Base-by-base conservation (phyloP, 2,329 filamentous ascomycete genomes). In the Fusarium sp. region DNA sequence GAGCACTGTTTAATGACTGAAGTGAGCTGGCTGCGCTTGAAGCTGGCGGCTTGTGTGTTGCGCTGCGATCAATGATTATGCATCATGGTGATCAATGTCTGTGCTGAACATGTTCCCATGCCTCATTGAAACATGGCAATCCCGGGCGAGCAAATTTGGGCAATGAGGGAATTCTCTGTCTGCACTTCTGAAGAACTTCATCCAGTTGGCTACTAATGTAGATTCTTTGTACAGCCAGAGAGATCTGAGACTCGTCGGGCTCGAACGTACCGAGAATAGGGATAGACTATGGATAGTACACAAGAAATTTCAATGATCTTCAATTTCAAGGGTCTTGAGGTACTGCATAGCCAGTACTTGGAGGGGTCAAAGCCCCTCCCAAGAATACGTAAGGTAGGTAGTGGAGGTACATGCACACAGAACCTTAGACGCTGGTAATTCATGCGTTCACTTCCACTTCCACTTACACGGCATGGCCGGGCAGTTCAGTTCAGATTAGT, bases 51-150 rank as follows among this genome's bases (percentile, higher is more conserved):
- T 31, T 31, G 29, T 31, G 29, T 13, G 29, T 31, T 31, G 29
- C 29, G 29, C 11, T 31, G 29, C 29, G 29, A 31, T 31, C 29
- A 31, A 11, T 11, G 29, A 31, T 14, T 31, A 31, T 31, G 29
- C 21, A 62, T 63, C 46, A 45, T 61, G 49, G 59, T 68, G 65
- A 67, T 65, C 65, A 65, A 51, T 67, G 64, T 55, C 64, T 46
- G 64, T 67, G 58, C 63, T 54, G 59, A n/a, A 25, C 25, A 25
- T 25, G 25, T 31, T 31, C 29, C 29, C 10, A 31, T 31, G 11
- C 13, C 29, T 31, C 29, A 31, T 31, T 31, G 29, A 25, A 25
- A 25, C 25, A 25, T 25, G 25, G 25, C 25, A 25, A 25, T 25
- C 25, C 25, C 25, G 25, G 10, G 25, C 25, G 25, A 25, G 25